Evolutionary conservation across 805 yeast species (phyloP).

Genomic region (Debaryomyces tyrocola): DNA sequence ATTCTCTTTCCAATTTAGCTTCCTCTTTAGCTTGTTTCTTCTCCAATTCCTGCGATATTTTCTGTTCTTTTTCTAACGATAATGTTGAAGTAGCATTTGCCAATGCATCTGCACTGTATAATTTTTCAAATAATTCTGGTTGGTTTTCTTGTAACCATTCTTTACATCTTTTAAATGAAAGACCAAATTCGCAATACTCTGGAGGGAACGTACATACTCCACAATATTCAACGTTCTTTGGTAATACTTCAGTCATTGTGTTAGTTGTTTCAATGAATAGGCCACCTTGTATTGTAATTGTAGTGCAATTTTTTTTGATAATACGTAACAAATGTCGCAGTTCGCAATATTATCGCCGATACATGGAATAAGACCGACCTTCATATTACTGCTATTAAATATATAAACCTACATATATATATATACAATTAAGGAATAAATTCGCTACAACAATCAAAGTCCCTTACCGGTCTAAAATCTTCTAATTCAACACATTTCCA

Average conservation of each 20-base stretch:
- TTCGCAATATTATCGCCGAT: no score
- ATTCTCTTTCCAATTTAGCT: slow-evolving; percentile 79
- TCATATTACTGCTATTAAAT: no score
- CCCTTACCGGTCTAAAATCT: slow-evolving; percentile 57
- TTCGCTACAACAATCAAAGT: slow-evolving; percentile 30
- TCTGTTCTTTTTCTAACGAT: slow-evolving; percentile 75
- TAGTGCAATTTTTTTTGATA: no score
- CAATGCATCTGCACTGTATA: slow-evolving; percentile 62
- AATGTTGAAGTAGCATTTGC: slow-evolving; percentile 60
- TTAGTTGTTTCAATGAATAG: neutral
- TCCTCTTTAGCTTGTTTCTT: slow-evolving; percentile 86
- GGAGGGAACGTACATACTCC: slow-evolving; percentile 83
- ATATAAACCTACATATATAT: no score
- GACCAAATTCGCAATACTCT: slow-evolving; percentile 91
- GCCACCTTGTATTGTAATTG: no score
- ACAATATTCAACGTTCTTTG: slow-evolving; percentile 59
- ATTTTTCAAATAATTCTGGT: slow-evolving; percentile 52
- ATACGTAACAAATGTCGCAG: no score
- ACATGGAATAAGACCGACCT: no score
- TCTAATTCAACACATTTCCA: slow-evolving; percentile 68
- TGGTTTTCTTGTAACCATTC: slow-evolving; percentile 71
- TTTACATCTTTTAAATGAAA: slow-evolving; percentile 76
- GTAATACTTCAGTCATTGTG: slow-evolving; percentile 27
- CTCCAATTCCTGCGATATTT: slow-evolving; percentile 76
- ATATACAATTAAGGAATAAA: neutral